Evolutionary conservation across 306 rosid genomes (phyloP), one percentile per base, ranked within the genome.

Genomic region (Sindora glabra): DNA sequence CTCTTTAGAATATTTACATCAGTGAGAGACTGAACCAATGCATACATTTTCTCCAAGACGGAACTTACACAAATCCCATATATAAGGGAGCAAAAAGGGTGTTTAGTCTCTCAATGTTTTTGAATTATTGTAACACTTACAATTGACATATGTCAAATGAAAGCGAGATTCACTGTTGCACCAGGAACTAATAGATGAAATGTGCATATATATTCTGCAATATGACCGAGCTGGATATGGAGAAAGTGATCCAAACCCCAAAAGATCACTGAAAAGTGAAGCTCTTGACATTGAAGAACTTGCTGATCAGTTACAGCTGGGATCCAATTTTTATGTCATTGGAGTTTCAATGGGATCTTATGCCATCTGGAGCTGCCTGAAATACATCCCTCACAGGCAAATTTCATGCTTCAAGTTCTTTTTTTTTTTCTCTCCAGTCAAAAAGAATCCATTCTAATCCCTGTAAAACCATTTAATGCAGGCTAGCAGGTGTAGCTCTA

Each of bases 301-400:
- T 47, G 98, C 95, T 30, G 92, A 91, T 66, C 86, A 81, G 58
- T 68, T 91, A 53, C 80, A 67, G 59, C 62, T 91, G 24, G 92
- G 95, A 24, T 62, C 82, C 7, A 85, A 83, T 11, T 88, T 91
- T 59, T 74, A 87, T 77, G 83, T 91, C 42, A 78, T 88, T 65
- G 95, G 96, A 48, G 92, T 91, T 56, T 91, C 95, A 53, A 79
- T 91, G 95, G 98, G 95, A 41, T 88, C 98, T 29, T 77, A 85
- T 50, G 70, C 95, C 23, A 82, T 87, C 12, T 91, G 98, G 96
- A 83, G 96, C 71, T 91, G 98, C 73, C 79, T 91, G 56, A 76
- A 81, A 36, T 79, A 88, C 74, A 88, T 91, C 59, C 95, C 98
- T 33, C 77, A 83, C 57, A 83, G 96, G 98, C 66, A 85, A 79